phyloP scores from a whole-genome alignment of 371 early-diverging fungal genomes.

The Capillidium rhysosporum region DNA sequence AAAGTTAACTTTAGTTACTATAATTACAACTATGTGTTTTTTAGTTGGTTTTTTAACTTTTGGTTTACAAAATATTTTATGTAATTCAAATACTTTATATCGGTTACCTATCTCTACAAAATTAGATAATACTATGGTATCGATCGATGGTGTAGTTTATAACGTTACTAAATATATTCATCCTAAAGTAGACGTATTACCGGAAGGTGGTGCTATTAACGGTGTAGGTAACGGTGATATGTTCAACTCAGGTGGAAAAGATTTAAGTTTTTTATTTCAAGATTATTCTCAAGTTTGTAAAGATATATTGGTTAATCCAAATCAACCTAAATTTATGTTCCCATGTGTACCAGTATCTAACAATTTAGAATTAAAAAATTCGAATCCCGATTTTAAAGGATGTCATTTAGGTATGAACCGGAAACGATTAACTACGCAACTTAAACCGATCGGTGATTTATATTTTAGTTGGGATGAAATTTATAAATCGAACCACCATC shows the following conservation, averaged over 20 bases:
- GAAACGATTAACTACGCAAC: slow-evolving; percentile 16
- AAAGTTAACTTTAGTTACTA: slow-evolving; percentile 53
- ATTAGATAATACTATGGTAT: neutral
- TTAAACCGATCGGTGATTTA: slow-evolving; percentile 24
- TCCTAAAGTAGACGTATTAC: slow-evolving; percentile 15
- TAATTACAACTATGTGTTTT: slow-evolving; percentile 45
- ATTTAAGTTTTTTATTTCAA: slow-evolving; percentile 60
- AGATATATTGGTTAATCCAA: slow-evolving; percentile 18
- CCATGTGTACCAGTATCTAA: slow-evolving; percentile 40
- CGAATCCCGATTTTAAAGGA: slow-evolving; percentile 26
- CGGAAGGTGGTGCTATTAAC: slow-evolving; percentile 8
- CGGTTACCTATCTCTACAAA: slow-evolving; percentile 4
- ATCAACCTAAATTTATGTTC: slow-evolving; percentile 20
- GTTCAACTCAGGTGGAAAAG: slow-evolving; percentile 44
- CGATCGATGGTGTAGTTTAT: slow-evolving; percentile 3
- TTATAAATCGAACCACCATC: slow-evolving; percentile 19
- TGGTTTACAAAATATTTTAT: slow-evolving; percentile 37
- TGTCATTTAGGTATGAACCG: slow-evolving; percentile 36
- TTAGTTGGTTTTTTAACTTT: slow-evolving; percentile 58
- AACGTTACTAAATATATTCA: slow-evolving; percentile 10
- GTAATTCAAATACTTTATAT: slow-evolving; percentile 12
- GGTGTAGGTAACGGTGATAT: slow-evolving; percentile 18
- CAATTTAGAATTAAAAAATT: slow-evolving; percentile 21
- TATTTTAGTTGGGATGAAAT: slow-evolving; percentile 59
- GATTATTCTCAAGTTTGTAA: slow-evolving; percentile 35